Conservation (phyloP, 345 rosid genomes). For the Boechera retrofracta region DNA sequence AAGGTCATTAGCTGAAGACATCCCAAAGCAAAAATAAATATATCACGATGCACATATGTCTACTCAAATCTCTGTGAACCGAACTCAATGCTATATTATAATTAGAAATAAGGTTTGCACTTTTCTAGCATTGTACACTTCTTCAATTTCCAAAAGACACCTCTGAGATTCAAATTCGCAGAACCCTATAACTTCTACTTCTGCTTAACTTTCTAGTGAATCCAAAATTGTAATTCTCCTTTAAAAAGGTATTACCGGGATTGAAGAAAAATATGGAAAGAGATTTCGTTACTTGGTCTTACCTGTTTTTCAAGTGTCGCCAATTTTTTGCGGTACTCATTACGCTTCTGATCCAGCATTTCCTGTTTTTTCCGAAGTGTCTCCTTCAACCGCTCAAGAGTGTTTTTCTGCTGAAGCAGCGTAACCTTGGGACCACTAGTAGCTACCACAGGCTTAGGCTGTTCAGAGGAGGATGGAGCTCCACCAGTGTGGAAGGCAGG, state of each 20-base stretch:
- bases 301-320: conserved; percentile 78
- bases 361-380: conserved; percentile 89
- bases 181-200: conserved; percentile 7
- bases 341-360: conserved; percentile 86
- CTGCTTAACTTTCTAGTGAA: conserved; percentile 23
- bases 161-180: conserved; percentile 11
- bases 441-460: conserved; percentile 49
- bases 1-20: conserved; percentile 27
- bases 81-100: not conserved
- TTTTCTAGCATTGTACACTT: conserved; percentile 15
- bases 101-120: conserved; percentile 8
- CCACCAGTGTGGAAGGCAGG: conserved; percentile 49
- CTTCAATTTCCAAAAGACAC: conserved; percentile 7
- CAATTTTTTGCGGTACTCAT: conserved; percentile 73
- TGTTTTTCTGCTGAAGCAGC: conserved; percentile 71
- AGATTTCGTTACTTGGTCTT: conserved; percentile 26
- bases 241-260: not conserved
- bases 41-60: not conserved
- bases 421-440: conserved; percentile 63
- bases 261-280: not conserved
- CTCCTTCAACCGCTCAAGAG: conserved; percentile 81
- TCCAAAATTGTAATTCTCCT: not conserved
- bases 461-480: conserved; percentile 54
- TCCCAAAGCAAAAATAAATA: not conserved
- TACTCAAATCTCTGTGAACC: conserved; percentile 15